Conservation (phyloP, 768 basidiomycete species). For the Tulasnella sp. region DNA sequence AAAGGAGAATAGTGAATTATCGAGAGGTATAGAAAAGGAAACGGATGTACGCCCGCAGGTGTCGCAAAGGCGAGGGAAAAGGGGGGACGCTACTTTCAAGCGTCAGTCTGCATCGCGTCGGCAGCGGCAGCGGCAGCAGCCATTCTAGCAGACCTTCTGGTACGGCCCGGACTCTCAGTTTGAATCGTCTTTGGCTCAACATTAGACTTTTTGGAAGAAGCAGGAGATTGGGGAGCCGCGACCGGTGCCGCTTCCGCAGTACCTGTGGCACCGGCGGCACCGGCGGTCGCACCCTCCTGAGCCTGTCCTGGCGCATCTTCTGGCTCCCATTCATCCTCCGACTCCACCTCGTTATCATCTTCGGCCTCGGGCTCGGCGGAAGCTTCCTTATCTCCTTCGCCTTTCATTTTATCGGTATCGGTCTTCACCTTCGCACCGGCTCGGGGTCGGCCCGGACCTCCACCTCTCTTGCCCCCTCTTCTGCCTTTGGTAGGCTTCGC, state of each 20-base stretch:
- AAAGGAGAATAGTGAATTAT: neutral
- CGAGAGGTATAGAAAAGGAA: neutral
- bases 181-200: too few species aligned
- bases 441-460: too few species aligned
- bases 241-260: neutral
- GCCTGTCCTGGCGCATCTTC: neutral
- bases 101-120: too few species aligned
- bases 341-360: conserved; percentile 5
- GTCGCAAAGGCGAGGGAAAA: neutral
- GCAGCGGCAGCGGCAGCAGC: neutral
- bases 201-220: neutral
- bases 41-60: too few species aligned
- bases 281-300: neutral
- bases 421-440: neutral
- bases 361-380: neutral
- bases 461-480: conserved; percentile 5
- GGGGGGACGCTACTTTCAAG: neutral
- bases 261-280: neutral
- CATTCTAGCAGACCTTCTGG: neutral
- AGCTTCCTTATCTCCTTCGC: neutral
- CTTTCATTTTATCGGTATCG: neutral
- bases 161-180: neutral
- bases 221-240: neutral
- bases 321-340: conserved; percentile 3
- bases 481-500: neutral